Base-by-base conservation (phyloP, 495 filamentous ascomycete genomes). In the Penicillium argentinense region DNA sequence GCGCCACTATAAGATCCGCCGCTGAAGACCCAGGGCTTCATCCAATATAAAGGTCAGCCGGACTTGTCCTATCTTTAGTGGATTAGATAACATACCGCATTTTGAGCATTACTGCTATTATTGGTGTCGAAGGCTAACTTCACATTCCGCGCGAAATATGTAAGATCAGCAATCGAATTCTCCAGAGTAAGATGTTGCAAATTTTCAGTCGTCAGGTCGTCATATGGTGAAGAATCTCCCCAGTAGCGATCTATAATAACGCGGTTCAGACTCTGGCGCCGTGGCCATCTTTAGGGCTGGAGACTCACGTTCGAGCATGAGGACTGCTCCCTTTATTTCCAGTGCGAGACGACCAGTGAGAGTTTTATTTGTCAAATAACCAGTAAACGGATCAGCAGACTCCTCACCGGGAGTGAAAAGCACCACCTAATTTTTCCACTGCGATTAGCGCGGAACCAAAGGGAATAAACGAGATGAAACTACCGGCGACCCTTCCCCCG, bases 1-100 rank as follows among this genome's bases (percentile, higher is more conserved):
- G 82, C 82, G 39, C 83, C 84, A 21, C 78, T 73, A 59, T 88
- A 88, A 4, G 81, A 84, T 27, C 82, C 82, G 25, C 84, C 84
- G 1, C 70, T 69, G 41, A 79, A 73, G 8, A 87, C 64, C 84
- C 84, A 88, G 4, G 84, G 83, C 38, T 75, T 14, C n/a, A n/a
- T n/a, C n/a, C 12, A 11, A 12, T 6, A 22, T 9, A n/a, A n/a
- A n/a, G 14, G 17, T 37, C 5, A 34, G 24, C 9, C 19, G n/a
- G n/a, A n/a, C n/a, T n/a, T n/a, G n/a, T 14, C 11, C 24, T 21
- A 8, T 3, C 2, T 12, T 12, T 4, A n/a, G 9, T 9, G 16
- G 6, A 12, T 36, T 36, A n/a, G 4, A n/a, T 4, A 17, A 4
- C 62, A 34, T 59, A 75, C 72, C 42, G 80, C 75, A 53, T 78